Base-by-base conservation (phyloP, 1,284 basidiomycete species). In the Pseudozyma sp. region DNA sequence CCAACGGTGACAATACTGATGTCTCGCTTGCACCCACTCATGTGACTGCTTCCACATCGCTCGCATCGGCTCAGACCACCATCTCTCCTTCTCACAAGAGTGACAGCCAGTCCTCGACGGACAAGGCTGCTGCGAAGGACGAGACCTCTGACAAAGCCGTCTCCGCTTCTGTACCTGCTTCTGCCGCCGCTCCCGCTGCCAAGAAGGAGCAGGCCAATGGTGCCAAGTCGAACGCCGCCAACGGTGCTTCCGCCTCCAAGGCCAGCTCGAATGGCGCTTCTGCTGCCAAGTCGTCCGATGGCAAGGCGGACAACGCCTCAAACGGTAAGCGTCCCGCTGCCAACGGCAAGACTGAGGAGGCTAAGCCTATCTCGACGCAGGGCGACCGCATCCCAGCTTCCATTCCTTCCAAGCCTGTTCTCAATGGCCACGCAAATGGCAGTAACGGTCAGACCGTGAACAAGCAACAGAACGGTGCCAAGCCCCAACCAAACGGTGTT, bases 41-140 rank as follows among this genome's bases (percentile, higher is more conserved):
- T 12, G 62, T 74, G 54, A 70, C 58, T 5, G 67, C 44, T n/a
- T 67, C 62, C 47, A 75, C 63, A 1, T 70, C 72, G 11, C 63
- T 62, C 34, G 68, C 72, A 38, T 66, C 71, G 18, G 71, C 71
- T 8, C 62, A 70, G 51, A 69, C 66, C 18, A 66, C 63, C 52
- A 71, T 66, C 56, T 35, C 47, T 12, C 11, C 63, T 6, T 35
- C 45, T 38, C 53, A 65, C 39, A 51, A 60, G 45, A 52, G 48
- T n/a, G 58, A 65, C 19, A 38, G 19, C 25, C 57, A 65, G 43
- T 12, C 62, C 12, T 70, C 62, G 40, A 49, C 57, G 10, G 67
- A 70, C 34, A 59, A 55, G 43, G n/a, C 45, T n/a, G 51, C 55
- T 12, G 25, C 68, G 34, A 53, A 43, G 10, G 60, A 44, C 21